Conservation (phyloP, 768 basidiomycete species). For the Pleurotus djamor region DNA sequence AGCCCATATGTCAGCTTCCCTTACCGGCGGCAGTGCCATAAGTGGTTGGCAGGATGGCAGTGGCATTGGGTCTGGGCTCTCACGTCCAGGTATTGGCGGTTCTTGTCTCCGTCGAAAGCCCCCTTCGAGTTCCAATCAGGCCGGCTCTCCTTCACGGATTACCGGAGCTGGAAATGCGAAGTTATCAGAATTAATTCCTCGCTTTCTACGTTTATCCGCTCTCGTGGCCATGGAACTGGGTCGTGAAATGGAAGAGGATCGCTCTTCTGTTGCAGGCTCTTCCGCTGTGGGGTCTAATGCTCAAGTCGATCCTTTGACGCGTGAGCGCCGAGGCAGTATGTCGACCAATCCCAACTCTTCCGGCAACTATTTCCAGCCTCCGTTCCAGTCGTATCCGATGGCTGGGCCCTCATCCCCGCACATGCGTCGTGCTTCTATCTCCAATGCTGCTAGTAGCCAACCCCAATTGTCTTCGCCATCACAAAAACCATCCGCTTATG, state of each 20-base stretch:
- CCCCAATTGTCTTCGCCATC: slow-evolving; percentile 8
- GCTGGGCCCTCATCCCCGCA: neutral
- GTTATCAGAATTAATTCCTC: slow-evolving; percentile 60
- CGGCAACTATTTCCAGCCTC: neutral
- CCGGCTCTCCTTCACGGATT: slow-evolving; percentile 9
- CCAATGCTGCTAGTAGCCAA: slow-evolving; percentile 6
- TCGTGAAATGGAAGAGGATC: slow-evolving; percentile 57
- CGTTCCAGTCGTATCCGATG: neutral
- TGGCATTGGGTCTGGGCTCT: slow-evolving; percentile 70
- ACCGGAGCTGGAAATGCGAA: slow-evolving; percentile 60
- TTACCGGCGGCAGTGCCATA: slow-evolving; percentile 41
- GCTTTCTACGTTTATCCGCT: slow-evolving; percentile 77
- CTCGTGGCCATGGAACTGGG: slow-evolving; percentile 77
- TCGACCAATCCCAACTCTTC: neutral
- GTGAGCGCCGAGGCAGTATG: neutral
- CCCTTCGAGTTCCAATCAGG: neutral
- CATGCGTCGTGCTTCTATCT: neutral
- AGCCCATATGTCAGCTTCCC: neutral
- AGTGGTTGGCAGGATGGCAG: slow-evolving; percentile 76
- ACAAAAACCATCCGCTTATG: slow-evolving; percentile 34
- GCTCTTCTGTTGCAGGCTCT: neutral
- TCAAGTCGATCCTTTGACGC: neutral
- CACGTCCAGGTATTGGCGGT: slow-evolving; percentile 52
- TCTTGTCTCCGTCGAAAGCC: slow-evolving; percentile 55
- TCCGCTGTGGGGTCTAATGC: neutral